Base-by-base conservation (phyloP, 2,329 filamentous ascomycete genomes). In the Diaporthe citri region DNA sequence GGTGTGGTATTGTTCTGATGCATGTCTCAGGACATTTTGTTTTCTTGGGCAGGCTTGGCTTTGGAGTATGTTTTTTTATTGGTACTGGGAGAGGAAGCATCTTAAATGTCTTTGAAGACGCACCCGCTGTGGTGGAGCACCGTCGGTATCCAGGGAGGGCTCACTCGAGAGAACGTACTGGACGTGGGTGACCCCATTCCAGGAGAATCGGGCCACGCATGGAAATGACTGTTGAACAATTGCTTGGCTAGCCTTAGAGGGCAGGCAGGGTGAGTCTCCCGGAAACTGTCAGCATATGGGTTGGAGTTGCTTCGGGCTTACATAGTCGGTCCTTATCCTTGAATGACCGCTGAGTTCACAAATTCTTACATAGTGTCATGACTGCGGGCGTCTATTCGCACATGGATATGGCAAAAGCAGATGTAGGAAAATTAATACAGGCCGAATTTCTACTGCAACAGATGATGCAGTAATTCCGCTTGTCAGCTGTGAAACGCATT, bases 151-250 rank as follows among this genome's bases (percentile, higher is more conserved):
- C 46, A 13, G 31, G 62, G 34, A 67, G 62, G 43, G 62, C 28
- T 52, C 46, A 52, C 46, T 52, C 62, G 22, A 67, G 62, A 72
- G 51, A 51, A 66, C 28, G 60, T 41, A 22, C 71, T 56, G 36
- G 22, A 67, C 31, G 64, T 20, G 22, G 20, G 41, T 55, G 67
- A 59, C 57, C 57, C 62, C 71, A 48, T 75, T 73, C 64, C 71
- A 73, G 74, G 74, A 55, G 74, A 73, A 73, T 28, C 39, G 46
- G 70, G 74, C 70, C 62, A 62, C 31, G 20, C 20, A 17, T 51
- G 48, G 15, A 48, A 28, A 41, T 46, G 36, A 36, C 39, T 43
- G 36, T 56, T 60, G 73, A 64, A 31, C 64, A 52, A 39, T 20
- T 52, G 46, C 46, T 55, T 55, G 28, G 46, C 46, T 28, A 52